Percentiles rank a stretch among this genome's conserved stretches.
Conservation (phyloP, 352 stramenopile genomes). For the Pythium dissimile region DNA sequence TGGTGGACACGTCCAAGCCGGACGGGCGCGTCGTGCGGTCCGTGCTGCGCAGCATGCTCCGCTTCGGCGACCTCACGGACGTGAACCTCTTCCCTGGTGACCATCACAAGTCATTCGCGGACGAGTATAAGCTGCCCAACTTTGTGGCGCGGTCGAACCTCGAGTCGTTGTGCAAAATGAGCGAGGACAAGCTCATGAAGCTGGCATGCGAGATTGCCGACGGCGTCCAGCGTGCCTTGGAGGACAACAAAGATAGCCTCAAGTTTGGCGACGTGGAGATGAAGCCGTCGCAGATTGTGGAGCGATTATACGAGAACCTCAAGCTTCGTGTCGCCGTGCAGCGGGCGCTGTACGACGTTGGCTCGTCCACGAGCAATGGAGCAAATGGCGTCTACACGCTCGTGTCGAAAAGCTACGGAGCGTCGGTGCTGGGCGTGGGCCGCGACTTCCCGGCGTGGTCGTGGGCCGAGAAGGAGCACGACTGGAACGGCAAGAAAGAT, state of each 20-base stretch:
- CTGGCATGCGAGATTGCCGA: conserved; percentile 68
- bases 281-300: conserved; percentile 67
- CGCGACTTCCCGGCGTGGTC: conserved; percentile 67
- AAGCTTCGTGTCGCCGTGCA: conserved; percentile 83
- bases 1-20: conserved; percentile 34
- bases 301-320: conserved; percentile 83
- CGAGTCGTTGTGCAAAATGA: conserved; percentile 43
- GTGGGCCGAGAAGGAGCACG: conserved; percentile 79
- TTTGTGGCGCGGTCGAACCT: conserved; percentile 74
- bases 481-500: conserved; percentile 79
- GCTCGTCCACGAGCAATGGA: conserved; percentile 38
- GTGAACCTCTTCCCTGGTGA: conserved; percentile 45
- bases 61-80: conserved; percentile 78
- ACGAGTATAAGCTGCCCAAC: conserved; percentile 74
- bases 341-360: conserved; percentile 54
- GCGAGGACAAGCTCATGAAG: conserved; percentile 46
- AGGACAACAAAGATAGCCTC: conserved; percentile 68
- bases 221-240: conserved; percentile 42
- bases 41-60: conserved; percentile 62
- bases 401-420: conserved; percentile 63
- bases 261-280: conserved; percentile 79
- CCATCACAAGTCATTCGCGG: conserved; percentile 50
- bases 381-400: conserved; percentile 49
- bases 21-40: conserved; percentile 72
- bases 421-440: conserved; percentile 58